Base-by-base conservation (phyloP, 106 monocot species). In the Platanthera zijinensis region DNA sequence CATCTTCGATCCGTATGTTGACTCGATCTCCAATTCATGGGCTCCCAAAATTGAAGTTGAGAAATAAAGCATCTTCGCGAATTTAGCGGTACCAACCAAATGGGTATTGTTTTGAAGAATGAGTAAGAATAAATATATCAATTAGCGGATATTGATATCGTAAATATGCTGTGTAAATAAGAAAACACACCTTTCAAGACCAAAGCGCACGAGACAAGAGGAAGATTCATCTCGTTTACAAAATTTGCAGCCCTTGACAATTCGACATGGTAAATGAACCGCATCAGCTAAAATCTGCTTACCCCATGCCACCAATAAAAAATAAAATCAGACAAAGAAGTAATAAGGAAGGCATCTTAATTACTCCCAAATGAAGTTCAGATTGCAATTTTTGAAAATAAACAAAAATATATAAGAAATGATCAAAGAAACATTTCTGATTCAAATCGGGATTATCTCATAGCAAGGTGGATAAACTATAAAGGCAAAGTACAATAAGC, bases 201-300 rank as follows among this genome's bases (percentile, higher is more conserved):
- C 89, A 83, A 97, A 89, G 51, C 84, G 89, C 68, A 97, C 93
- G 13, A 97, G 82, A 71, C 97, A 97, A 15, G 97, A 94, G 39
- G 91, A 86, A 78, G 91, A 85, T 86, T 89, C 83, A 75, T 91
- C 88, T 45, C 76, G 76, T 77, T 85, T 89, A 76, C 97, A 97
- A 73, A 94, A 91, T 78, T 83, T 94, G 75, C 97, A 97, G 7
- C 97, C 97, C 76, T 90, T 97, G 18, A 85, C 93, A 67, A 97
- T 81, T 82, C 97, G 88, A 71, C 97, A 97, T 71, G 93, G 97
- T 73, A 97, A 71, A 82, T 89, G 89, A 25, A 97, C 84, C 22
- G 85, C 74, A 61, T 97, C 97, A 47, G 97, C 97, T 48, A 97
- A 79, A 69, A 93, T 86, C 96, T 96, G 75, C 46, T 52, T 54